Conservation (phyloP, 2,329 filamentous ascomycete genomes). For the Colletotrichum tanaceti region DNA sequence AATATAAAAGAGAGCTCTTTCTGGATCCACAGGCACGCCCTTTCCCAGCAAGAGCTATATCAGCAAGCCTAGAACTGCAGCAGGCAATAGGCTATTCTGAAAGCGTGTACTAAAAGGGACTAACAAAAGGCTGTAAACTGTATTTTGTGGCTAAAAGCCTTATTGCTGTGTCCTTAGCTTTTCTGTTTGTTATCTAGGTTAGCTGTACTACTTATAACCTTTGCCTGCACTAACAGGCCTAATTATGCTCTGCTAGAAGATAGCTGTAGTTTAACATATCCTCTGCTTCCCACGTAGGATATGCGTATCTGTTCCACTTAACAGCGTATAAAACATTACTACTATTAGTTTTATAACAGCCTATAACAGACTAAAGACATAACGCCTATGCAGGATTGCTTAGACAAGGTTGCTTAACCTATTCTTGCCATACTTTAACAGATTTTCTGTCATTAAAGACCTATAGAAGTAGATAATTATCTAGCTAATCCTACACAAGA, state of each 20-base stretch:
- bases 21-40: neutral
- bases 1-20: neutral
- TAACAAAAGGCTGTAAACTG: neutral
- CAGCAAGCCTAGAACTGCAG: neutral
- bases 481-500: slow-evolving; percentile 6
- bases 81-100: neutral
- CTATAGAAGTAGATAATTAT: neutral
- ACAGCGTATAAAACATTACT: neutral
- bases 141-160: neutral
- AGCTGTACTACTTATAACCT: neutral
- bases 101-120: neutral
- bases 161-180: neutral
- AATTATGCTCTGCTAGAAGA: neutral
- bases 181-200: neutral
- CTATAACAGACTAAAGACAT: neutral
- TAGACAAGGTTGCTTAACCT: neutral
- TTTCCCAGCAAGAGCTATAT: slow-evolving; percentile 1
- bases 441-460: neutral
- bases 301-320: slow-evolving; percentile 10
- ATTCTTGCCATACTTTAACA: slow-evolving; percentile 11
- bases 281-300: slow-evolving; percentile 11
- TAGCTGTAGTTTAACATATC: slow-evolving; percentile 3
- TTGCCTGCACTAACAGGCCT: neutral
- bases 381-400: neutral
- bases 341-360: slow-evolving; percentile 2